Conservation (phyloP, 306 rosid species). For the Senna tora region DNA sequence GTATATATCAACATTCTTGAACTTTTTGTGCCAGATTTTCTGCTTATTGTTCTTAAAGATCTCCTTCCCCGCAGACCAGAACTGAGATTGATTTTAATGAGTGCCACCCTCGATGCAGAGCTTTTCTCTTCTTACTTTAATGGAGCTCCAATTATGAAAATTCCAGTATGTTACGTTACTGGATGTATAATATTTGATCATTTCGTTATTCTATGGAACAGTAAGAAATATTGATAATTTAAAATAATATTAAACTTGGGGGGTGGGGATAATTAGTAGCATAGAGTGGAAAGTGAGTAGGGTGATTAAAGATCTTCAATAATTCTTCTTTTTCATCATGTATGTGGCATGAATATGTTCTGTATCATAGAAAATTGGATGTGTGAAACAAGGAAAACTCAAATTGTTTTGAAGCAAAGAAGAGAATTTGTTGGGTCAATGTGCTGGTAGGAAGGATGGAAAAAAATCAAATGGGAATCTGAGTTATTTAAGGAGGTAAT, state of each 20-base stretch:
- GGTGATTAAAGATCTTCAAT: neutral
- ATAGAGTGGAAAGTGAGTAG: neutral
- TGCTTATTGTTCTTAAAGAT: slow-evolving; percentile 92
- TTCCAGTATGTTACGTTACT: slow-evolving; percentile 64
- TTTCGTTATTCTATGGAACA: slow-evolving; percentile 16
- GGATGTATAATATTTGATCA: slow-evolving; percentile 22
- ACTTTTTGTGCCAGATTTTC: slow-evolving; percentile 78
- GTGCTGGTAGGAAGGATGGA: neutral
- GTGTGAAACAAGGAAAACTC: neutral
- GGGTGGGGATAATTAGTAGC: neutral
- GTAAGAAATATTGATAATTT: neutral
- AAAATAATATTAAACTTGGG: neutral
- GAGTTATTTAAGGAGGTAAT: neutral
- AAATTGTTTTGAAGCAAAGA: neutral
- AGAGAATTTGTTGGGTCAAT: neutral
- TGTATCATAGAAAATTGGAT: neutral
- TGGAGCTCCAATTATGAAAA: slow-evolving; percentile 61
- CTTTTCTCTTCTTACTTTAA: slow-evolving; percentile 82
- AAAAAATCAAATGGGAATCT: neutral
- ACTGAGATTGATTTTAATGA: slow-evolving; percentile 87
- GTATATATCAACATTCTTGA: slow-evolving; percentile 38
- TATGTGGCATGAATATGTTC: neutral
- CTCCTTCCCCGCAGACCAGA: slow-evolving; percentile 88
- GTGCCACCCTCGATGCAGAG: slow-evolving; percentile 96
- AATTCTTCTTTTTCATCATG: neutral